Evolutionary conservation across 202 grass and related monocot genomes (phyloP).

Genomic region (Dendrocalamus latiflorus): DNA sequence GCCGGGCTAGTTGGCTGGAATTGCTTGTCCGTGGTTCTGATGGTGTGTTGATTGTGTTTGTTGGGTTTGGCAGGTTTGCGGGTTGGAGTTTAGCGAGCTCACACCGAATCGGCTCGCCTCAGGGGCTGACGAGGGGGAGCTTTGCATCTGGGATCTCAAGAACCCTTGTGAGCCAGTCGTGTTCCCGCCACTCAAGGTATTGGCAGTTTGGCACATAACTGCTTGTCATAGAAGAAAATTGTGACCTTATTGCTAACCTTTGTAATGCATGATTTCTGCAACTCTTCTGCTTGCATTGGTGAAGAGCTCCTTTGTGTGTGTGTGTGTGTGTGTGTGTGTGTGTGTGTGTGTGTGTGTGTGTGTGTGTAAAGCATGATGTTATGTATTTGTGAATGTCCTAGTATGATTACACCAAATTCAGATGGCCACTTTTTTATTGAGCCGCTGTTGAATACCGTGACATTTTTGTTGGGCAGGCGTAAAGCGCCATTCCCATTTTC

Average conservation of each 20-base stretch:
- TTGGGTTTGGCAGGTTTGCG: slow-evolving; percentile 59
- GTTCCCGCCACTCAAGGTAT: slow-evolving; percentile 81
- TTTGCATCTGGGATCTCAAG: slow-evolving; percentile 95
- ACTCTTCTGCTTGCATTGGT: not conserved
- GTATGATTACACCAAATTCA: not conserved
- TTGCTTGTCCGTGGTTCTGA: not conserved
- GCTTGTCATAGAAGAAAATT: not conserved
- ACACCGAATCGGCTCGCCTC: slow-evolving; percentile 77
- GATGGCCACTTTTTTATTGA: not conserved
- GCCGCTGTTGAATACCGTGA: not conserved
- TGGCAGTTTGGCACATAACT: not conserved
- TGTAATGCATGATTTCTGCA: not conserved
- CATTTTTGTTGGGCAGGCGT: not conserved
- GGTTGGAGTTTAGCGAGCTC: slow-evolving; percentile 82
- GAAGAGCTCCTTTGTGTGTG: not conserved
- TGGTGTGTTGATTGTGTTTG: slow-evolving; percentile 19
- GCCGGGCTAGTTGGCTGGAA: not conserved
- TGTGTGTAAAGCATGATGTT: not conserved
- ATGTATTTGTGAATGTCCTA: no score
- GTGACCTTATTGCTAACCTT: not conserved
- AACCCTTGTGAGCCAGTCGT: slow-evolving; percentile 63
- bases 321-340: no score
- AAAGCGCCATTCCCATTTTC: slow-evolving; percentile 5
- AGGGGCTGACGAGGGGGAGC: slow-evolving; percentile 84
- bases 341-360: no score